Evolutionary conservation across 371 early-diverging fungal genomes (phyloP), one percentile per base, ranked within the genome.

Genomic region (Rhizoclosmatium hyalinum): DNA sequence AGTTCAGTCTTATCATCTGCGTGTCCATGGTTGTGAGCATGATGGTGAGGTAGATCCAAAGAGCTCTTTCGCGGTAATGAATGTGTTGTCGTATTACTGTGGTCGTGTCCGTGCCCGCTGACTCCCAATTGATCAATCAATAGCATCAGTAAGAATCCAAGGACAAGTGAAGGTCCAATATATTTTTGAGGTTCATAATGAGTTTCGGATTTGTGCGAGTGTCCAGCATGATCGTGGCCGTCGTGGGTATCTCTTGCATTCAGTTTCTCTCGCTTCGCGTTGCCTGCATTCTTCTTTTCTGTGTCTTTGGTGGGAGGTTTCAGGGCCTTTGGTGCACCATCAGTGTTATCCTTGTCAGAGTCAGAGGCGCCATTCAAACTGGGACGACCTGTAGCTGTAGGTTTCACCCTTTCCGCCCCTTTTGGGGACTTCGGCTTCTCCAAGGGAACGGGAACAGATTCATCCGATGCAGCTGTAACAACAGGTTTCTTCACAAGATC

Each of bases 81-180:
- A n/a, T 67, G 53, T 58, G 70, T 19, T 24, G 10, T 8, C 21
- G 46, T 68, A 46, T 65, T 46, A 21, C n/a, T 3, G 61, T 46
- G 74, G 2, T 12, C 45, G 39, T 74, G 56, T 19, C 68, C 74
- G 32, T 41, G 58, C 4, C 45, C 64, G 10, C 65, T 55, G 44
- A 24, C 53, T 6, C 80, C 69, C 32, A 92, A 76, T 74, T 92
- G 91, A 76, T 96, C 96, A 42, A 95, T 87, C 50, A 95, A 79
- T 75, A 96, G 94, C 97, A 97, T 97, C 76, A 93, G 80, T 12
- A 88, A 87, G 81, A 96, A 97, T 24, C 97, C 97, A n/a, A 92
- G 70, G 3, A 92, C 80, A 58, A 96, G 81, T 6, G 95, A 85
- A 55, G 93, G 75, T 1, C 96, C 96, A 65, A 97, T 90, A 44